These are phyloP conservation scores for Vinca minor DNA, from an alignment of 257 asterid genomes.

Conservation along the genomic window DNA sequence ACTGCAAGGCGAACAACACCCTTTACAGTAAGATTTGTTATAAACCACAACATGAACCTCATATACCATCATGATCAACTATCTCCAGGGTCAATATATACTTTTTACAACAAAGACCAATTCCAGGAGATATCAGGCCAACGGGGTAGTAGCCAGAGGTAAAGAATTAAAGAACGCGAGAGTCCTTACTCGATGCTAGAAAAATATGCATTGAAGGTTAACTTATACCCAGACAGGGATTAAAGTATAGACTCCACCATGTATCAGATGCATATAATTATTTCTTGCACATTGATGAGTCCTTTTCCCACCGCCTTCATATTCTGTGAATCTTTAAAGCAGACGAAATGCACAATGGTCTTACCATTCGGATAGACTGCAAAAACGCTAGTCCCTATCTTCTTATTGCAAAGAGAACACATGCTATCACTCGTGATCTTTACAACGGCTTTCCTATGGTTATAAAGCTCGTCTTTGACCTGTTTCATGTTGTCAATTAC, in stretches of 20 bases:
- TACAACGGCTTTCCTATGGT: slow-evolving; percentile 55
- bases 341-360: slow-evolving; percentile 82
- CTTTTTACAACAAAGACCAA: neutral
- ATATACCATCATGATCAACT: slow-evolving; percentile 1
- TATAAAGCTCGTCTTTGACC: slow-evolving; percentile 79
- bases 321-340: slow-evolving; percentile 84
- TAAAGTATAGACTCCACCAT: slow-evolving; percentile 4
- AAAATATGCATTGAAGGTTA: slow-evolving; percentile 14
- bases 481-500: slow-evolving; percentile 22
- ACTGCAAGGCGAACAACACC: slow-evolving; percentile 3
- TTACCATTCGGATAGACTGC: slow-evolving; percentile 89
- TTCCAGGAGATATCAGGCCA: neutral
- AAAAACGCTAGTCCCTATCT: slow-evolving; percentile 87
- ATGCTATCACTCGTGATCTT: slow-evolving; percentile 70
- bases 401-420: slow-evolving; percentile 91
- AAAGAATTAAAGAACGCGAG: neutral
- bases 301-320: slow-evolving; percentile 75
- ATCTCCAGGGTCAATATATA: neutral
- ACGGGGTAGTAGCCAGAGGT: neutral
- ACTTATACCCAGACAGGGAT: no score
- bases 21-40: slow-evolving; percentile 4
- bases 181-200: slow-evolving; percentile 5
- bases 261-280: slow-evolving; percentile 20
- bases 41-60: neutral
- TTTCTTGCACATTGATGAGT: slow-evolving; percentile 39